Base-by-base conservation (phyloP, 257 asterid species). In the Schizonepeta tenuifolia region DNA sequence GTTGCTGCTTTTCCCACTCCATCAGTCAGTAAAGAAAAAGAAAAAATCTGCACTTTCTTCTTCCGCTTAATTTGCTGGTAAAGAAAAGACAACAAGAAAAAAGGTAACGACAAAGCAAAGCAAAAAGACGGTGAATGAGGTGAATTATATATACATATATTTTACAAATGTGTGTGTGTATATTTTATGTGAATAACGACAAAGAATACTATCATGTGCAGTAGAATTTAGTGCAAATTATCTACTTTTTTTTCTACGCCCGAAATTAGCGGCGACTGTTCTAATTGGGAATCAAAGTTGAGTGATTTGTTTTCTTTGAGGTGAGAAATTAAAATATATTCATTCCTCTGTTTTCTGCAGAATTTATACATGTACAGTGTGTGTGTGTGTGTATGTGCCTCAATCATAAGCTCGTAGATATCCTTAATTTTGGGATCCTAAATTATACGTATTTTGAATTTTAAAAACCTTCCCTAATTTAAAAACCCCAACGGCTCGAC, bases 1-100 rank as follows among this genome's bases (percentile, higher is more conserved):
- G 83, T 44, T 69, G 83, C 79, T 69, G 83, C 79, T 82, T 82
- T 2, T 82, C 81, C 86, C 86, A 82, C 28, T 82, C 83, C 86
- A 82, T 81, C 40, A 43, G 12, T 66, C 69, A 35, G 71, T 5
- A 46, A 11, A 2, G 4, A 6, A n/a, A n/a, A 14, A 15, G 4
- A 47, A 14, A 15, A 14, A 5, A 4, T 47, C 20, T 0, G 1
- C 5, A 43, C 50, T 35, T 11, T 33, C 13, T 40, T 41, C n/a
- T 20, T 50, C 50, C 41, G 26, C 57, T 51, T 8, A 61, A 49
- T 60, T 68, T 66, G 79, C 64, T 72, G 85, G 73, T 70, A 15
- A 58, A 51, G 73, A 43, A 26, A 49, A 65, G 76, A 71, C 41
- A 65, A 62, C 1, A 9, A 68, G 61, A 67, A 80, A 80, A 80